A percentile compares a stretch with the other conserved stretches of the same genome.
Evolutionary conservation across 2,329 filamentous ascomycete species (phyloP).

Genomic region (Cordyceps javanica): DNA sequence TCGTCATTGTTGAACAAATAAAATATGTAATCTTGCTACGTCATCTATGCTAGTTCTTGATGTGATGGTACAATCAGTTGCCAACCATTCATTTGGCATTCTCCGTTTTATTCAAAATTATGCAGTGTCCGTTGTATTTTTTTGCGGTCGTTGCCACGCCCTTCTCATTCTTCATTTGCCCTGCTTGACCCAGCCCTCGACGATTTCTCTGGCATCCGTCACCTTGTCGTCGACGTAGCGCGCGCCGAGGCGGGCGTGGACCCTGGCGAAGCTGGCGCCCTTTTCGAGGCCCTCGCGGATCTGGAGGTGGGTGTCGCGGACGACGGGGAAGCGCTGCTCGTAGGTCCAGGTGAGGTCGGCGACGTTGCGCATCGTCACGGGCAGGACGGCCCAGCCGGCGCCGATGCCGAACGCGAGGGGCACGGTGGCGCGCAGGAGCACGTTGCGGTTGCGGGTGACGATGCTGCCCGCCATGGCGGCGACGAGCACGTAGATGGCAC

Average conservation of each 20-base stretch:
- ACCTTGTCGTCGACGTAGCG: slow-evolving; percentile 78
- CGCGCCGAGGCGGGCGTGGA: slow-evolving; percentile 65
- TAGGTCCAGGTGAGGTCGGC: slow-evolving; percentile 84
- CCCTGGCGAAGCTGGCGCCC: slow-evolving; percentile 66
- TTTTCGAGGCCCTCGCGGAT: slow-evolving; percentile 63
- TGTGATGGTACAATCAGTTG: slow-evolving; percentile 30
- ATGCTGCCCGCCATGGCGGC: slow-evolving; percentile 94
- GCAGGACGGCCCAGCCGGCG: slow-evolving; percentile 78
- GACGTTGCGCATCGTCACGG: slow-evolving; percentile 85
- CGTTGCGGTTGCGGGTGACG: slow-evolving; percentile 77
- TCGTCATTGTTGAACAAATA: slow-evolving; percentile 23
- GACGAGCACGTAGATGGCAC: slow-evolving; percentile 85
- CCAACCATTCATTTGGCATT: slow-evolving; percentile 4
- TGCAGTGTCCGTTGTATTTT: neutral
- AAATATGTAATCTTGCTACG: slow-evolving; percentile 20
- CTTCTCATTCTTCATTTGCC: slow-evolving; percentile 54
- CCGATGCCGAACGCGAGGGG: slow-evolving; percentile 76
- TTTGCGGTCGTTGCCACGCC: slow-evolving; percentile 11
- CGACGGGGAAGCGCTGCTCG: slow-evolving; percentile 78
- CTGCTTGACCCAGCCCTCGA: slow-evolving; percentile 90
- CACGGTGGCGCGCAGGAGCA: slow-evolving; percentile 69
- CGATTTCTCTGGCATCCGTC: slow-evolving; percentile 62
- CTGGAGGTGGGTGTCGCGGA: slow-evolving; percentile 75
- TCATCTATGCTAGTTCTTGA: slow-evolving; percentile 24
- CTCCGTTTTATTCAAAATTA: neutral